A percentile compares a stretch with the other conserved stretches of the same genome.
phyloP scores from a whole-genome alignment of 257 asterid genomes.

The Solanum peruvianum region DNA sequence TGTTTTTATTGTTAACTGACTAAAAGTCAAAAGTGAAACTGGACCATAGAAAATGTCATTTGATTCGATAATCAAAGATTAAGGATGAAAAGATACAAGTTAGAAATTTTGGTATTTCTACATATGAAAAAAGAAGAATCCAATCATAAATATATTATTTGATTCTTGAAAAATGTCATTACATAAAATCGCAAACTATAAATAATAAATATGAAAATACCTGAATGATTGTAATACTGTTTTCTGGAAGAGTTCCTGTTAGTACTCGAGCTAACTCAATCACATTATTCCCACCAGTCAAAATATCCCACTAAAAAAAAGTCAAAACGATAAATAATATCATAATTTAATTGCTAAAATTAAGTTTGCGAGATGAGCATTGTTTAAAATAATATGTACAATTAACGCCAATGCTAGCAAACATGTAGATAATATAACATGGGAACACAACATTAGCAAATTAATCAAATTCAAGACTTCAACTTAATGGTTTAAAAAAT shows the following conservation, averaged over 20 bases:
- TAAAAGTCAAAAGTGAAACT: neutral
- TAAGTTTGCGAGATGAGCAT: neutral
- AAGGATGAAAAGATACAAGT: neutral
- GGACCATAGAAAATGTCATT: neutral
- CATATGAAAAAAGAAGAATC: neutral
- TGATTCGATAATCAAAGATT: neutral
- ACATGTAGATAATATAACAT: neutral
- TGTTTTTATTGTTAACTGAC: neutral
- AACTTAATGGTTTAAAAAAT: neutral
- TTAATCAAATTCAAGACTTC: neutral
- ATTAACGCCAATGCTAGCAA: neutral
- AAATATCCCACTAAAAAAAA: constrained; percentile 50
- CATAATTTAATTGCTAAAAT: neutral
- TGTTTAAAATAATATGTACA: neutral
- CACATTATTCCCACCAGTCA: constrained; percentile 31
- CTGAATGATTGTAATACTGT: constrained; percentile 46
- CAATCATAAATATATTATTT: neutral
- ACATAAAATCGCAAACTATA: neutral
- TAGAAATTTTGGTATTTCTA: neutral
- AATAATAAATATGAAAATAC: constrained; percentile 12
- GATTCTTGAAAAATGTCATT: neutral
- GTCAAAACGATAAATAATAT: neutral
- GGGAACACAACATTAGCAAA: neutral
- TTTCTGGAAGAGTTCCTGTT: constrained; percentile 44
- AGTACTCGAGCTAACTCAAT: constrained; percentile 39